phyloP scores from a whole-genome alignment of 2,329 filamentous ascomycete genomes.

The Cladosporium phlei region DNA sequence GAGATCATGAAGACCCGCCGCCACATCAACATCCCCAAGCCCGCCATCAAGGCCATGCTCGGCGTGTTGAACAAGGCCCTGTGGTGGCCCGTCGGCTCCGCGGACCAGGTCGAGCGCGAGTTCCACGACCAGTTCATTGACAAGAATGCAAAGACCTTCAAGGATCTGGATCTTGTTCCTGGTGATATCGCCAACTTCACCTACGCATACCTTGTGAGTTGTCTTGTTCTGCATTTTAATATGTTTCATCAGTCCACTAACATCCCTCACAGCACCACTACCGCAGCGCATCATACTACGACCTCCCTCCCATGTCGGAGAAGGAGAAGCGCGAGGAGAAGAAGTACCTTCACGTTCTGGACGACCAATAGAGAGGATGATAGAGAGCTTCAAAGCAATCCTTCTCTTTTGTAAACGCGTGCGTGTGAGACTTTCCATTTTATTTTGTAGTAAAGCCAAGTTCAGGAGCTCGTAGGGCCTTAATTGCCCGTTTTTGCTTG shows the following conservation, averaged over 20 bases:
- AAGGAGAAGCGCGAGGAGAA: slow-evolving; percentile 91
- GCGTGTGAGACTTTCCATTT: background rate
- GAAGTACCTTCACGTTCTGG: slow-evolving; percentile 92
- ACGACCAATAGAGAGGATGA: slow-evolving; percentile 65
- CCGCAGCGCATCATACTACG: slow-evolving; percentile 82
- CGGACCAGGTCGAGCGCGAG: slow-evolving; percentile 84
- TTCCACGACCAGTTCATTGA: slow-evolving; percentile 93
- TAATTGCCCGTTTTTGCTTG: too few species aligned
- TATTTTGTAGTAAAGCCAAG: slow-evolving; percentile 1
- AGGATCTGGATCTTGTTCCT: slow-evolving; percentile 84
- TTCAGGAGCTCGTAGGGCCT: too few species aligned
- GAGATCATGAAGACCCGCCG: slow-evolving; percentile 88
- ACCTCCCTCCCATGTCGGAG: slow-evolving; percentile 90
- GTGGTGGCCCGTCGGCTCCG: slow-evolving; percentile 83
- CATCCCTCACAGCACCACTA: slow-evolving; percentile 66
- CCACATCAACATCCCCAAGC: slow-evolving; percentile 87
- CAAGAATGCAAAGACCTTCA: slow-evolving; percentile 86
- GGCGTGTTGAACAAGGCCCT: slow-evolving; percentile 71
- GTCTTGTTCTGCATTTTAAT: background rate
- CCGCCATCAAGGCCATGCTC: slow-evolving; percentile 69
- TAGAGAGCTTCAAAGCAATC: background rate
- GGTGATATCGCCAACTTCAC: slow-evolving; percentile 80
- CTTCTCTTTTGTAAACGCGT: slow-evolving; percentile 1
- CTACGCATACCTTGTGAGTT: slow-evolving; percentile 85
- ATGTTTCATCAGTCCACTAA: background rate